These are phyloP conservation scores for Beauveria caledonica DNA, from an alignment of 2,329 filamentous ascomycete species.

Conservation along the genomic window DNA sequence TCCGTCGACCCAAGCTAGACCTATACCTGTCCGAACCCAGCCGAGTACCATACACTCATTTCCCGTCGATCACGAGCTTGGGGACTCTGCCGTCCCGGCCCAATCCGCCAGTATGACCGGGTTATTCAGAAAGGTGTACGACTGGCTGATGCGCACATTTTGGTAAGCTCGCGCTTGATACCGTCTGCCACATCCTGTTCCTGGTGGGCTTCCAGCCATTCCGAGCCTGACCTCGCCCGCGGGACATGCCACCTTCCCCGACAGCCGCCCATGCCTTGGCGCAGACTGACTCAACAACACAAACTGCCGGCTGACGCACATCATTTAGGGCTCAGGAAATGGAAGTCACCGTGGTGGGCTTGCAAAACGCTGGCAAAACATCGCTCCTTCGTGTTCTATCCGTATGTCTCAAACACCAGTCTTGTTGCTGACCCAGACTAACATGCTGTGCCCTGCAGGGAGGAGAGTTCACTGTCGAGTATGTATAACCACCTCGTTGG, in stretches of 20 bases:
- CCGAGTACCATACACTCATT: neutral
- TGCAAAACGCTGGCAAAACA: slow-evolving; percentile 98
- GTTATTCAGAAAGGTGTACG: slow-evolving; percentile 89
- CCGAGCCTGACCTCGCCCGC: neutral
- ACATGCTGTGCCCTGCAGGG: slow-evolving; percentile 49
- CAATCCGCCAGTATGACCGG: slow-evolving; percentile 60
- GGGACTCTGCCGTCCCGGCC: neutral
- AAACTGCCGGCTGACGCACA: neutral
- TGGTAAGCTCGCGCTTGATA: slow-evolving; percentile 56
- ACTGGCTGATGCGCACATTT: slow-evolving; percentile 96
- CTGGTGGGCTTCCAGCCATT: neutral
- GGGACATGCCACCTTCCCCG: neutral
- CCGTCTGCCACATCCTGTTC: neutral
- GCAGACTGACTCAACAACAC: neutral
- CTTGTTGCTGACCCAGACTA: slow-evolving; percentile 2
- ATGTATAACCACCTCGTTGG: slow-evolving; percentile 36
- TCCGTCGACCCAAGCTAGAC: neutral
- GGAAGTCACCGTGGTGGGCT: slow-evolving; percentile 98
- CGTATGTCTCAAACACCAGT: slow-evolving; percentile 50
- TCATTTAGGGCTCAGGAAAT: slow-evolving; percentile 87
- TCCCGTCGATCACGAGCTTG: neutral
- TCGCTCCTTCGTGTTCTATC: slow-evolving; percentile 88
- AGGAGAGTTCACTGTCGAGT: slow-evolving; percentile 98
- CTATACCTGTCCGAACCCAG: neutral
- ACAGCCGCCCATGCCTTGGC: neutral